Conservation (phyloP, 1,284 basidiomycete species). For the Ganoderma resinaceum region DNA sequence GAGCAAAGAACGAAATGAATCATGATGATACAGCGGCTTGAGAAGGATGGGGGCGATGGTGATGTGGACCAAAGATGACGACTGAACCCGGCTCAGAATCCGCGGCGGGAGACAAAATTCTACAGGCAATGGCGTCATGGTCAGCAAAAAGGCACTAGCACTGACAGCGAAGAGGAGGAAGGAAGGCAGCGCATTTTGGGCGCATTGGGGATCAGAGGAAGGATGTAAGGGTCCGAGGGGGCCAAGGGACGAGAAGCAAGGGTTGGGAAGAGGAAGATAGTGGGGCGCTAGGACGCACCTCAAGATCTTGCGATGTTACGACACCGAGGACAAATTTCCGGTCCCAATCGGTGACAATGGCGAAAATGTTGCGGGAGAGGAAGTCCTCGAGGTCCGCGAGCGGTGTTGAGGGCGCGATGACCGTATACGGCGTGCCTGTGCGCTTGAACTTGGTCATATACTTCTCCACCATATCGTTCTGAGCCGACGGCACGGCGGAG, state of each 20-base stretch:
- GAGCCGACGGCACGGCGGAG: not conserved
- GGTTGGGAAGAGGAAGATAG: not conserved
- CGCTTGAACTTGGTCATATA: constrained; percentile 84
- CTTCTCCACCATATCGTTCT: constrained; percentile 70
- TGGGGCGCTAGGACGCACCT: constrained; percentile 47
- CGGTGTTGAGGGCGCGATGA: constrained; percentile 82
- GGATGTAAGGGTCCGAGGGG: not conserved
- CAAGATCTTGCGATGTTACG: constrained; percentile 81
- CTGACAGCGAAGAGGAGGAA: no score
- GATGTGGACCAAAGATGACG: constrained; percentile 9
- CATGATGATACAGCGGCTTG: constrained; percentile 19
- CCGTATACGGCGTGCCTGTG: constrained; percentile 70
- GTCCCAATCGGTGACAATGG: constrained; percentile 82
- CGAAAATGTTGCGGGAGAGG: constrained; percentile 75
- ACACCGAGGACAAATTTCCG: constrained; percentile 89
- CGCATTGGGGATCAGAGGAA: not conserved
- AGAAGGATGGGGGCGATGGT: not conserved
- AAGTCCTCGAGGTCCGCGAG: constrained; percentile 82
- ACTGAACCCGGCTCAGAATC: constrained; percentile 42
- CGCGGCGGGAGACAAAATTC: constrained; percentile 67
- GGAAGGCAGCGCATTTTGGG: not conserved
- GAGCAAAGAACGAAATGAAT: not conserved
- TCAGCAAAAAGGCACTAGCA: not conserved
- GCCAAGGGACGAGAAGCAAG: constrained; percentile 5
- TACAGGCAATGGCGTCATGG: constrained; percentile 25